Base-by-base conservation (phyloP, 2,329 filamentous ascomycete species). In the Keithomyces neogunnii region DNA sequence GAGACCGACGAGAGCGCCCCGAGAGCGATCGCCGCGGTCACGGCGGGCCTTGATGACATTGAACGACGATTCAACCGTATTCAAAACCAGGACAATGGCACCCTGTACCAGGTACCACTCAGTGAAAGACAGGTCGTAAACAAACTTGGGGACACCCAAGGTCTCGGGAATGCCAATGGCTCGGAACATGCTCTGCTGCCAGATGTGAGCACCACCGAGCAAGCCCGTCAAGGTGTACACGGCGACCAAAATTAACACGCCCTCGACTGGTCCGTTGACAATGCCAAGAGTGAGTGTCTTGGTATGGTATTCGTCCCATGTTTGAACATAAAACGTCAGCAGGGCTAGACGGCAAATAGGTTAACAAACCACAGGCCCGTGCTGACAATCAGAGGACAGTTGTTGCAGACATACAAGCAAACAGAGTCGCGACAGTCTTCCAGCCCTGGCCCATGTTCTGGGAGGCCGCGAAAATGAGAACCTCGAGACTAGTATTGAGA, bases 281-380 rank as follows among this genome's bases (percentile, higher is more conserved):
- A 97, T 74, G 53, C 93, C 93, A 5, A 99, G 81, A 1, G 90
- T 96, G 46, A 99, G 80, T 3, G 91, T 93, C 69, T 96, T 91
- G 48, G 93, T 99, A 72, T 97, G 92, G 72, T 97, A 99, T 68
- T 97, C 93, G 65, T 99, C 93, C 93, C 93, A 99, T 35, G 93
- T 97, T 68, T 97, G 93, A 42, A 97, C 86, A 69, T 97, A 97
- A 70, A 99, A 99, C n/a, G 93, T 96, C 61, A 95, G 76, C 53
- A 92, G 82, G 5, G 88, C 86, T 89, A 55, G n/a, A 54, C 59
- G 47, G 31, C 28, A 11, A 13, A 56, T 36, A 43, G 3, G 49
- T 53, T 32, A 53, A 42, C 31, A 31, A 43, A 7, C 5, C 11
- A 33, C 4, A 30, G 9, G 7, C 6, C 28, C 29, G 10, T 19